Conservation (phyloP, 2,329 filamentous ascomycete species). For the Clarireedia paspali region DNA sequence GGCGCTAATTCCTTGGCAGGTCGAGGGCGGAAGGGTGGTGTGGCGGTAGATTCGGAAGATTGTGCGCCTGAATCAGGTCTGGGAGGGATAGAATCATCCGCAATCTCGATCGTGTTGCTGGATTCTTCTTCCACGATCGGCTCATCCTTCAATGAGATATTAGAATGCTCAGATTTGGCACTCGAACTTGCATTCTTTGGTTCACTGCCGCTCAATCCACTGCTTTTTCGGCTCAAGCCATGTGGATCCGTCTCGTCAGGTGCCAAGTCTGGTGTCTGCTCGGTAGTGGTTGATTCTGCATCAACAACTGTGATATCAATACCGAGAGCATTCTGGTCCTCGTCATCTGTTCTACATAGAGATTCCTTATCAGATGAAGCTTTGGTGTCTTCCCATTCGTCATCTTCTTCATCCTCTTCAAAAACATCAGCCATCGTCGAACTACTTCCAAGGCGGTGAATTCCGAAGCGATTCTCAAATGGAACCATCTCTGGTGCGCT, state of each 20-base stretch:
- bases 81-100: conserved; percentile 32
- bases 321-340: conserved; percentile 30
- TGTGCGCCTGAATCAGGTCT: conserved; percentile 27
- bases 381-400: conserved; percentile 34
- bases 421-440: conserved; percentile 82
- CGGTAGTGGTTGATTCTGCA: conserved; percentile 32
- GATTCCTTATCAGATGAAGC: conserved; percentile 29
- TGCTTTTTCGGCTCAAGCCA: conserved; percentile 37
- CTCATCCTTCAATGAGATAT: conserved; percentile 44
- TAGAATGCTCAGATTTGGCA: conserved; percentile 40
- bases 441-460: conserved; percentile 54
- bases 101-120: conserved; percentile 32
- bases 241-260: conserved; percentile 29
- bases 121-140: conserved; percentile 41
- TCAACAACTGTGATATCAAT: conserved; percentile 40
- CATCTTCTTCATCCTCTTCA: conserved; percentile 68
- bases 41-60: conserved; percentile 30
- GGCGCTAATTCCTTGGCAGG: conserved; percentile 38
- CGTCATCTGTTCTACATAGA: conserved; percentile 30
- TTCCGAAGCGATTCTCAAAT: conserved; percentile 61
- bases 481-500: conserved; percentile 58
- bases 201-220: conserved; percentile 38
- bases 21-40: conserved; percentile 24
- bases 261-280: conserved; percentile 35
- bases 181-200: conserved; percentile 30